These are phyloP conservation scores for Persicaria maculosa DNA, from an alignment of 148 eudicot species.

Conservation along the genomic window DNA sequence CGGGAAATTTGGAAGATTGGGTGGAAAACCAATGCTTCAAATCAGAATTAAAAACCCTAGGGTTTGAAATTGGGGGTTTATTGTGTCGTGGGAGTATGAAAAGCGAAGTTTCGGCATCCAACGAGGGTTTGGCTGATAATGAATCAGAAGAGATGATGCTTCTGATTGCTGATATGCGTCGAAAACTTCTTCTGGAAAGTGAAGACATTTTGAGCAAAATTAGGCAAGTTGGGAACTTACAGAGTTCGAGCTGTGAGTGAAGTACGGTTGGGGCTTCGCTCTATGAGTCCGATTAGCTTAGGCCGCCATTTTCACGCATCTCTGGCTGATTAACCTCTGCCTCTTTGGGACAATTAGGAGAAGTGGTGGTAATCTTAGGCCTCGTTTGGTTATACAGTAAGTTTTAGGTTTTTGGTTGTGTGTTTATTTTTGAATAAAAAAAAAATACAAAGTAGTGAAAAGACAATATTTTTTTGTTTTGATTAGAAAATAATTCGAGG, in stretches of 20 bases:
- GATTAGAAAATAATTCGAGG: too few species aligned
- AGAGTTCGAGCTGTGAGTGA: neutral
- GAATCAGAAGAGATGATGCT: conserved; percentile 8
- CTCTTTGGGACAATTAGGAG: too few species aligned
- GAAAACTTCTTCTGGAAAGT: conserved; percentile 25
- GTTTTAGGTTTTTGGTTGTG: too few species aligned
- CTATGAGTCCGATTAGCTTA: neutral
- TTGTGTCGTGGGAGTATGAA: conserved; percentile 25
- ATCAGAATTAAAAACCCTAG: conserved; percentile 23
- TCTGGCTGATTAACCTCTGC: too few species aligned
- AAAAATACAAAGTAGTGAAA: too few species aligned
- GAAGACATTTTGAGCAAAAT: conserved; percentile 29
- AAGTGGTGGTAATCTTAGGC: too few species aligned
- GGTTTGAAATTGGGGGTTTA: conserved; percentile 21
- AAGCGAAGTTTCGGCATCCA: conserved; percentile 7
- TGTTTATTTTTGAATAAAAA: too few species aligned
- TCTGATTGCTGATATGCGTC: conserved; percentile 14
- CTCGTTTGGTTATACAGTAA: too few species aligned
- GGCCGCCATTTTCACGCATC: conserved; percentile 5
- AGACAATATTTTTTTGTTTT: too few species aligned
- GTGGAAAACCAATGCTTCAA: conserved; percentile 41
- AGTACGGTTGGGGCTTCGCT: neutral
- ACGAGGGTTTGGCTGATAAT: conserved; percentile 8
- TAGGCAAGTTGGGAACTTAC: conserved; percentile 14
- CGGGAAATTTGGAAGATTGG: conserved; percentile 54